phyloP scores from a whole-genome alignment of 805 yeast genomes.

The Yamadazyma kitorensis region DNA sequence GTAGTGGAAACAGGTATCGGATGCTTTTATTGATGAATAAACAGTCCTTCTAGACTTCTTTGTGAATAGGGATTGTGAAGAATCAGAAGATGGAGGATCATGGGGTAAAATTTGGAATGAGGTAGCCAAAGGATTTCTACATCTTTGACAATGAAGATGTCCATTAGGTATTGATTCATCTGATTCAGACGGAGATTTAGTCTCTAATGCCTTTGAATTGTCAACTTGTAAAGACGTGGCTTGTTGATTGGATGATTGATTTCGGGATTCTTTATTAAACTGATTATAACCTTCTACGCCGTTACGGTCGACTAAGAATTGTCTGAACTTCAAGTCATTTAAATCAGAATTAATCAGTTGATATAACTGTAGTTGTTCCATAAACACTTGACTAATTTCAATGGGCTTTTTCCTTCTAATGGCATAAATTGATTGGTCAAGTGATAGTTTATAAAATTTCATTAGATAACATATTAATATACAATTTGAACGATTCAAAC shows the following conservation, averaged over 20 bases:
- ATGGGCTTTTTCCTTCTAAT: constrained; percentile 61
- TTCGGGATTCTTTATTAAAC: constrained; percentile 3
- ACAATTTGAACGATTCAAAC: constrained; percentile 48
- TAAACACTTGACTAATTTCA: constrained; percentile 66
- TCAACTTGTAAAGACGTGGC: not conserved
- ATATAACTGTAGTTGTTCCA: constrained; percentile 67
- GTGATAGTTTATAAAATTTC: constrained; percentile 51
- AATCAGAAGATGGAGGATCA: constrained; percentile 60
- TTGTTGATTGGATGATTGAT: not conserved
- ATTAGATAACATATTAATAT: constrained; percentile 48
- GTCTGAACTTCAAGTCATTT: constrained; percentile 21
- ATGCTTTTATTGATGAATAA: constrained; percentile 54
- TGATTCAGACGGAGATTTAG: not conserved
- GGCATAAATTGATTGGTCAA: constrained; percentile 68
- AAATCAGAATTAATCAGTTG: constrained; percentile 34
- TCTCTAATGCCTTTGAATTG: not conserved
- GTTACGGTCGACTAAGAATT: constrained; percentile 23
- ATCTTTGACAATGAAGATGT: constrained; percentile 59
- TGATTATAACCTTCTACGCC: constrained; percentile 26
- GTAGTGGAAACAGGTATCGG: constrained; percentile 71
- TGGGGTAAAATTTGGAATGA: constrained; percentile 63
- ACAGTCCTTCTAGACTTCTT: constrained; percentile 63
- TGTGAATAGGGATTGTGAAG: constrained; percentile 63
- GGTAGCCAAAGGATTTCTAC: constrained; percentile 69
- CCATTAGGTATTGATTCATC: not conserved